These are phyloP conservation scores for Allomyces macrogynus DNA, from an alignment of 192 early-diverging fungal species.

Conservation along the genomic window DNA sequence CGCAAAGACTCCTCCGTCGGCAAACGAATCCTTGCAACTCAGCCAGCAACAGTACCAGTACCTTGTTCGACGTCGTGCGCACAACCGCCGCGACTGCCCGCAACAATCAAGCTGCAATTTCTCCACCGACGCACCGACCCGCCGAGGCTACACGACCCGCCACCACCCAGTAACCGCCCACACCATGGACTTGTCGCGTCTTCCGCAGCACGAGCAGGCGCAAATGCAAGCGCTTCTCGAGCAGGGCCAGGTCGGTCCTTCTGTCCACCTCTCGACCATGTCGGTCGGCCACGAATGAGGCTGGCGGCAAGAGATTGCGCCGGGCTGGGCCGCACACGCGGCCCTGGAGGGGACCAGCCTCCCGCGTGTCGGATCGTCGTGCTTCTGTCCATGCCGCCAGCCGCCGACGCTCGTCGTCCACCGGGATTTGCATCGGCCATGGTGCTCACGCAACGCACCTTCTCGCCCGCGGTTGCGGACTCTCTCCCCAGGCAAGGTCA, in stretches of 20 bases:
- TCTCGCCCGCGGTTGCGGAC: neutral
- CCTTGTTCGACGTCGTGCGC: too few species aligned
- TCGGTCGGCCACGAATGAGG: too few species aligned
- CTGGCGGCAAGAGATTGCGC: too few species aligned
- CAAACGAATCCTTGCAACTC: too few species aligned
- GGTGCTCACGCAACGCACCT: neutral
- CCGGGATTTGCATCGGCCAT: neutral
- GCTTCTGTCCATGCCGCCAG: too few species aligned
- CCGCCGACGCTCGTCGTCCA: too few species aligned
- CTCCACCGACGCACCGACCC: too few species aligned
- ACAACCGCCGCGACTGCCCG: too few species aligned
- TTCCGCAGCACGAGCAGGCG: slow-evolving; percentile 48
- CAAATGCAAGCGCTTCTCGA: slow-evolving; percentile 75
- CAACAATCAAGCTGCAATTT: too few species aligned
- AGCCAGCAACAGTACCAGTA: neutral
- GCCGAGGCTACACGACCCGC: too few species aligned
- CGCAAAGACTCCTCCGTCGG: too few species aligned
- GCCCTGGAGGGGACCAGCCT: neutral
- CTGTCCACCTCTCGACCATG: neutral
- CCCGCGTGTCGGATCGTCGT: neutral
- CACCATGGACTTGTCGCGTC: slow-evolving; percentile 47
- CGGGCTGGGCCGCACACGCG: too few species aligned
- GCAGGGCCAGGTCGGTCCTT: slow-evolving; percentile 62
- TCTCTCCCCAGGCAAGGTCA: slow-evolving; percentile 50
- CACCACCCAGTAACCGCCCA: neutral